These are phyloP conservation scores for Silybum marianum DNA, from an alignment of 129 eudicot species.

Conservation along the genomic window DNA sequence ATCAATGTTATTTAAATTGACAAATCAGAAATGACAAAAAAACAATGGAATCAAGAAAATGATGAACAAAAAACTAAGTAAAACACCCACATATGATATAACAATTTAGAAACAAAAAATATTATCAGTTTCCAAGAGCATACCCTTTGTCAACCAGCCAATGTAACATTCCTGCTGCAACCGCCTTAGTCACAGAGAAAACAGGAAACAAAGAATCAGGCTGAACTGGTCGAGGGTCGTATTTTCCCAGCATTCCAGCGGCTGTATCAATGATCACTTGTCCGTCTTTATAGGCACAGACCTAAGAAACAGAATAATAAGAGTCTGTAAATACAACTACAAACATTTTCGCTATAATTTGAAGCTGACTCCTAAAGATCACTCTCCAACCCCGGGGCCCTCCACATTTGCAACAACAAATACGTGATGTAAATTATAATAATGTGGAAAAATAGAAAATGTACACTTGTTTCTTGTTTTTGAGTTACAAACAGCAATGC, in stretches of 20 bases:
- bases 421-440: not conserved
- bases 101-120: not conserved
- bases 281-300: conserved; percentile 97
- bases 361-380: not conserved
- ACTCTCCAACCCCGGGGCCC: not conserved
- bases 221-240: conserved; percentile 93
- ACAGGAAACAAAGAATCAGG: conserved; percentile 80
- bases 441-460: not conserved
- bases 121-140: conserved; percentile 12
- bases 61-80: not conserved
- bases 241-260: conserved; percentile 87
- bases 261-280: conserved; percentile 92
- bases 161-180: conserved; percentile 84
- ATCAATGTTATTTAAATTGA: not conserved
- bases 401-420: not conserved
- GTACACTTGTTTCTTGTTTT: not conserved
- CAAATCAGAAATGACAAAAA: not conserved
- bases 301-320: conserved; percentile 32
- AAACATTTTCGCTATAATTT: not conserved
- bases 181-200: conserved; percentile 85
- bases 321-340: not conserved
- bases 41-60: not conserved
- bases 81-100: not conserved
- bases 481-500: not conserved
- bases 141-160: conserved; percentile 91